Evolutionary conservation across 768 basidiomycete genomes (phyloP), one percentile per base, ranked within the genome.

Genomic region (Termitomyces sp.): DNA sequence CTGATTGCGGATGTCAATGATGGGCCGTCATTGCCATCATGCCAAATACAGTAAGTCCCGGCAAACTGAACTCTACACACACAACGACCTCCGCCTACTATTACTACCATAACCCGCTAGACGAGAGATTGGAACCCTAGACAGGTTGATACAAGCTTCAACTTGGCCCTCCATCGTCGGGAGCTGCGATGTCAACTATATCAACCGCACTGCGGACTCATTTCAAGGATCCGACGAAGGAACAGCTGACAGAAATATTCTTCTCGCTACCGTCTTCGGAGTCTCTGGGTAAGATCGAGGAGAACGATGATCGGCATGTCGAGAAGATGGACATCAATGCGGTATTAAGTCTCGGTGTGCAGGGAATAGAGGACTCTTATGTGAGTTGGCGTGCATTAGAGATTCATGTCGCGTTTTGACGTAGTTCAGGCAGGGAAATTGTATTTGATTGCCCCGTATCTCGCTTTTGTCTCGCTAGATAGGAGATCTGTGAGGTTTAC

Each of bases 211-310:
- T 97, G 44, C 85, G 94, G 54, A 83, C 48, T 49, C 32, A 90
- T 67, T 94, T 95, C 81, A 92, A 90, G 77, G 94, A 96, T 72
- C 92, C 92, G 45, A 87, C 89, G 7, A 93, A 86, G 73, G 94
- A 96, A 54, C 87, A 96, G 70, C 74, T 87, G 48, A 86, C 87
- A 9, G 77, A 92, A 57, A 82, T 90, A 59, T 95, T 89, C 83
- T 96, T 95, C 77, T 90, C 93, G 21, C 76, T 94, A 47, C 91
- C 91, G 21, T 75, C 84, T 41, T 67, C 66, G 17, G 68, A 67
- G 53, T 64, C 67, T 25, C 52, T 62, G 44, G 62, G 66, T 59
- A 59, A 56, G 41, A 59, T 64, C 25, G 67, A 64, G 42, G 63
- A 69, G 42, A 66, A 57, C 52, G 65, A 65, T 58, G 68, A 65